These are phyloP conservation scores for Lathyrus sativus DNA, from an alignment of 306 rosid species.

Conservation along the genomic window DNA sequence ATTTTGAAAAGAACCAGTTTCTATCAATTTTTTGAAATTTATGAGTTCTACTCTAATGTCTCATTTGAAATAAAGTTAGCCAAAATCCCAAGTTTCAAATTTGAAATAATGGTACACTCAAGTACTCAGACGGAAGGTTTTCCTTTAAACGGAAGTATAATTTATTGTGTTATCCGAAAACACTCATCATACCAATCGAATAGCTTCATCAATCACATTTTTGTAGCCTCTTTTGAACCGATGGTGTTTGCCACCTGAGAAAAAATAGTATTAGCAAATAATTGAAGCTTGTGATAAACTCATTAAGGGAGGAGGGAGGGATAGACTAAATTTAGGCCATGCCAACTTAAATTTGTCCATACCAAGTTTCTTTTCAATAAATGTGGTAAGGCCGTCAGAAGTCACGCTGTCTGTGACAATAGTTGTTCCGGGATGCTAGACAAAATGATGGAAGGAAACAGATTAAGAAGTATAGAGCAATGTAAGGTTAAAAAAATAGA, in stretches of 20 bases:
- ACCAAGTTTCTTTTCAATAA: conserved; percentile 95
- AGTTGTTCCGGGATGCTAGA: conserved; percentile 92
- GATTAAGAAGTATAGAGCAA: conserved; percentile 16
- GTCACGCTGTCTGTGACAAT: conserved; percentile 98
- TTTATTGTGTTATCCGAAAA: no score
- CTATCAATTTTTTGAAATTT: conserved; percentile 15
- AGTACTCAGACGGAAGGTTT: no score
- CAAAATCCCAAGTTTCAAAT: conserved; percentile 27
- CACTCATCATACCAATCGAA: conserved; percentile 63
- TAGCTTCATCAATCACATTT: conserved; percentile 96
- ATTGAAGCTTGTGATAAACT: conserved; percentile 14
- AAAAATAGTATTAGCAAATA: conserved; percentile 35
- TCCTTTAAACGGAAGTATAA: no score
- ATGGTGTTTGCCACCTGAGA: conserved; percentile 87
- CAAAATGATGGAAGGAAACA: conserved; percentile 33
- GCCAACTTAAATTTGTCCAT: conserved; percentile 38
- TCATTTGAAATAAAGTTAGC: not conserved
- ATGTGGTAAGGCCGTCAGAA: conserved; percentile 90
- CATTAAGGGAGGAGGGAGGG: conserved; percentile 14
- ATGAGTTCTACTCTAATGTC: conserved; percentile 6
- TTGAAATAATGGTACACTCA: conserved; percentile 1
- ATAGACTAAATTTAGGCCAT: conserved; percentile 9
- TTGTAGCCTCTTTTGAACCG: conserved; percentile 98
- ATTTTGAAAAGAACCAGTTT: not conserved
- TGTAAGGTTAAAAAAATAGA: conserved; percentile 25